These are phyloP conservation scores for Lyophyllum atratum DNA, from an alignment of 768 basidiomycete species.

Conservation along the genomic window DNA sequence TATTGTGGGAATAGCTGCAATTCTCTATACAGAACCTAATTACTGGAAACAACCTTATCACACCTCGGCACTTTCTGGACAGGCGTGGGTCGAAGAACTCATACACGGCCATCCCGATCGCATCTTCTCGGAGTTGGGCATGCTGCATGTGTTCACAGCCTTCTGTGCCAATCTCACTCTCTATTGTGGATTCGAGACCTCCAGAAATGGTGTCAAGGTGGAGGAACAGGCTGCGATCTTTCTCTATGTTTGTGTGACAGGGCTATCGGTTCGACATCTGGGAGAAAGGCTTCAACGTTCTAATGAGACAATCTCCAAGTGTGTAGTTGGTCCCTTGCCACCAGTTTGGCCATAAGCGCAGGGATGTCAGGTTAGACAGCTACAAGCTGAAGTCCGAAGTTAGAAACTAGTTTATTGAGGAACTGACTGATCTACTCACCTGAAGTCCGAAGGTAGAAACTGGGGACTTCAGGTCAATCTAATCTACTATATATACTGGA, in stretches of 20 bases:
- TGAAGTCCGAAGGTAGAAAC: no score
- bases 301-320: slow-evolving; percentile 4
- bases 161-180: slow-evolving; percentile 3
- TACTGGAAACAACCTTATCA: slow-evolving; percentile 13
- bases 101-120: slow-evolving; percentile 22
- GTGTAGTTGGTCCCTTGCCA: background rate
- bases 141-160: slow-evolving; percentile 20
- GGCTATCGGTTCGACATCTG: slow-evolving; percentile 17
- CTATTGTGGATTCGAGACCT: background rate
- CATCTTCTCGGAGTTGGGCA: slow-evolving; percentile 21
- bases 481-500: no score
- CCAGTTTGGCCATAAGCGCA: no score
- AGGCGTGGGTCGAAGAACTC: slow-evolving; percentile 22
- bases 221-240: slow-evolving; percentile 24
- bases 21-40: background rate
- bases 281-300: slow-evolving; percentile 26
- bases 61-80: slow-evolving; percentile 22
- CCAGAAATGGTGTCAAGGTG: slow-evolving; percentile 2
- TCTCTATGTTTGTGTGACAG: no score
- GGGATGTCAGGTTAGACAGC: no score
- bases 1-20: background rate
- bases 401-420: no score
- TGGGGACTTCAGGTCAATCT: no score
- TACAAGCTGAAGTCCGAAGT: no score
- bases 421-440: no score